Conservation (phyloP, 257 asterid species). For the Salvia rosmarinus region DNA sequence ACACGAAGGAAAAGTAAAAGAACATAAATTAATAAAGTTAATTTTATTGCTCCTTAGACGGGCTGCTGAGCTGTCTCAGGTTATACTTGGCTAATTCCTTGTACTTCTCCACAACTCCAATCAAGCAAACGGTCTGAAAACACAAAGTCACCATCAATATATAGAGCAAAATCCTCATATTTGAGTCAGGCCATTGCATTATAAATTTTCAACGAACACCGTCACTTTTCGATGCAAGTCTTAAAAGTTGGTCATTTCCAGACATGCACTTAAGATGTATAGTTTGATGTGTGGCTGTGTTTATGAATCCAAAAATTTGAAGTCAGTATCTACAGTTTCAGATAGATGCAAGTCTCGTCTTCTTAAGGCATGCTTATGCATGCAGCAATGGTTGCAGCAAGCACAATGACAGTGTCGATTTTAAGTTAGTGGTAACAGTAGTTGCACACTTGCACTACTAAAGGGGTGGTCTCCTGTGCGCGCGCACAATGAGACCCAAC, state of each 20-base stretch:
- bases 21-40: background rate
- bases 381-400: background rate
- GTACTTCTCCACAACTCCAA: constrained; percentile 92
- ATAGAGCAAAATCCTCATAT: background rate
- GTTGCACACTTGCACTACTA: too few species aligned
- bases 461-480: too few species aligned
- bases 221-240: background rate
- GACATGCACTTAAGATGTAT: background rate
- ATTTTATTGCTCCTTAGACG: constrained; percentile 37
- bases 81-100: constrained; percentile 92
- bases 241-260: background rate
- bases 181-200: background rate
- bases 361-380: constrained; percentile 10
- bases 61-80: constrained; percentile 82
- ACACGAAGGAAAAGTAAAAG: background rate
- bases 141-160: background rate
- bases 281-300: background rate
- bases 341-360: background rate
- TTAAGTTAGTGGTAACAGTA: background rate
- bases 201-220: background rate
- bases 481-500: too few species aligned
- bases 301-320: background rate
- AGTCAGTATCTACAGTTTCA: background rate
- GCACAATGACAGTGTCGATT: background rate
- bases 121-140: constrained; percentile 88